Percentiles rank a stretch among this genome's conserved stretches.
Conservation (phyloP, 1,284 basidiomycete genomes). For the Leccinum laetum region DNA sequence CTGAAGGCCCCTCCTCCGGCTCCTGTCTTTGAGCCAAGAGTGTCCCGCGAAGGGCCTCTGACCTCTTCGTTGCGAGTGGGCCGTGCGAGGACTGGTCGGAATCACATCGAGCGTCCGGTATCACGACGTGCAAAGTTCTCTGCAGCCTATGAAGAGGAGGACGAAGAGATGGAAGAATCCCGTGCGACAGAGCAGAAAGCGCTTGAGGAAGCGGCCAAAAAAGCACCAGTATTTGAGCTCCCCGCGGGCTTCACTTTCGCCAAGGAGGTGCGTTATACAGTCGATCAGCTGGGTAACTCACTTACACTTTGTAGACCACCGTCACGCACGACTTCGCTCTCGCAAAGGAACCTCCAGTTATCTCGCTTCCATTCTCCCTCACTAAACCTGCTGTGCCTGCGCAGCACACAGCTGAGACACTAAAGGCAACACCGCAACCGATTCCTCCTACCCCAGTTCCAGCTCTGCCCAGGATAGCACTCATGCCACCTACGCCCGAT, state of each 20-base stretch:
- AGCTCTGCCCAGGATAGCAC: constrained; percentile 23
- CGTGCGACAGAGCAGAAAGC: constrained; percentile 41
- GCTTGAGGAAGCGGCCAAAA: constrained; percentile 53
- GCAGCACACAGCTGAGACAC: constrained; percentile 4
- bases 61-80: constrained; percentile 66
- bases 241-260: constrained; percentile 70
- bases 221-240: constrained; percentile 55
- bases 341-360: constrained; percentile 67
- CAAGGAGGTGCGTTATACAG: constrained; percentile 48
- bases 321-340: constrained; percentile 37
- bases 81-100: constrained; percentile 51
- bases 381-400: constrained; percentile 32
- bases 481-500: constrained; percentile 33
- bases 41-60: constrained; percentile 26
- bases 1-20: constrained; percentile 24
- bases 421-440: constrained; percentile 3
- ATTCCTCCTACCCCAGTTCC: constrained; percentile 8
- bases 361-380: constrained; percentile 66
- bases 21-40: constrained; percentile 25
- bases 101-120: constrained; percentile 51
- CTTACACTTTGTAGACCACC: constrained; percentile 27
- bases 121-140: constrained; percentile 55
- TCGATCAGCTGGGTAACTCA: background rate
- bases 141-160: constrained; percentile 62
- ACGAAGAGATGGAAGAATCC: constrained; percentile 49